A percentile compares a stretch with the other conserved stretches of the same genome.
These are phyloP conservation scores for Kwoniella shandongensis DNA, from an alignment of 768 basidiomycete genomes.

Conservation along the genomic window DNA sequence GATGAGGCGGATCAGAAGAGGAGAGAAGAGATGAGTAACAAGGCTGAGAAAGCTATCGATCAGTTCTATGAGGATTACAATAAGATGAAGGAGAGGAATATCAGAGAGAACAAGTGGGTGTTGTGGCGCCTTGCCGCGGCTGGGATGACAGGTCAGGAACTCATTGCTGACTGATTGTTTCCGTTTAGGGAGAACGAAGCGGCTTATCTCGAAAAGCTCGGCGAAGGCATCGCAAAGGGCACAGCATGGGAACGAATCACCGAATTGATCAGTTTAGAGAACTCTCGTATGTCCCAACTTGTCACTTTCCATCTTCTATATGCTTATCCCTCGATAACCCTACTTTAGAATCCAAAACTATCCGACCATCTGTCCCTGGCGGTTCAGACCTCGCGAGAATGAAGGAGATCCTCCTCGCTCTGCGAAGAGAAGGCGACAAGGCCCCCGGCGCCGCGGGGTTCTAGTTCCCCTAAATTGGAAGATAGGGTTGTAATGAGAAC, in stretches of 20 bases:
- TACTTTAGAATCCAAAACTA: slow-evolving; percentile 77
- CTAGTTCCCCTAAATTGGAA: slow-evolving; percentile 52
- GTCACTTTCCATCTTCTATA: no score
- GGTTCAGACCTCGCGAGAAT: slow-evolving; percentile 86
- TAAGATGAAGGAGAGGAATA: slow-evolving; percentile 81
- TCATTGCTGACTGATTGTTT: background rate
- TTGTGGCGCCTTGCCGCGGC: background rate
- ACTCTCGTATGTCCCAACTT: slow-evolving; percentile 63
- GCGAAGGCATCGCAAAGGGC: slow-evolving; percentile 75
- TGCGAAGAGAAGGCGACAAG: slow-evolving; percentile 84
- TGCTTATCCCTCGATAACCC: no score
- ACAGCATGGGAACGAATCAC: slow-evolving; percentile 97
- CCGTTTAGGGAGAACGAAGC: slow-evolving; percentile 75
- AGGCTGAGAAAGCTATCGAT: slow-evolving; percentile 47
- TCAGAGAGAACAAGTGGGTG: slow-evolving; percentile 91
- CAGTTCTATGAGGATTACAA: slow-evolving; percentile 60
- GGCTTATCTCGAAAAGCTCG: slow-evolving; percentile 70
- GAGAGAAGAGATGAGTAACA: slow-evolving; percentile 25
- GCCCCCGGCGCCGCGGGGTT: slow-evolving; percentile 94
- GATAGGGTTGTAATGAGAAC: no score
- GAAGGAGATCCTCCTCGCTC: slow-evolving; percentile 85
- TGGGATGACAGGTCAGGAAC: no score
- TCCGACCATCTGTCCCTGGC: slow-evolving; percentile 78
- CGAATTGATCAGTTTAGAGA: slow-evolving; percentile 79
- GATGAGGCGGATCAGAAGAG: slow-evolving; percentile 62